Base-by-base conservation (phyloP, 345 rosid species). In the Citrus trifoliata region DNA sequence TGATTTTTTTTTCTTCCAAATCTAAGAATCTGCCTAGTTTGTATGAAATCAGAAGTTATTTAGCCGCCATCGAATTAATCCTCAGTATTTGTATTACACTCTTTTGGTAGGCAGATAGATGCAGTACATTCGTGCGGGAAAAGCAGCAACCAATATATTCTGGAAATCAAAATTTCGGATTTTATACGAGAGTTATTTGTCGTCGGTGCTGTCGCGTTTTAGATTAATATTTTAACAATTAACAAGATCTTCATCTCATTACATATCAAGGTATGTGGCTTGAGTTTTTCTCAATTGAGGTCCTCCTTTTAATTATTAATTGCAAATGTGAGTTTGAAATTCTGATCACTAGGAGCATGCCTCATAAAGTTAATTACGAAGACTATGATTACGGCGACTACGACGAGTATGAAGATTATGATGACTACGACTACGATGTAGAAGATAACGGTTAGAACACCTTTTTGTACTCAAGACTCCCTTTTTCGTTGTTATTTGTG, bases 331-430 rank as follows among this genome's bases (percentile, higher is more conserved):
- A 37, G 73, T 64, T 61, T 55, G 28, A 32, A 64, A 37, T 58
- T 27, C 2, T 27, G 19, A 27, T 73, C 21, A 25, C 35, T 76
- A 83, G 88, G 74, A 80, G 74, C 66, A 90, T 90, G 93, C 93
- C 93, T 79, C 90, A 88, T 38, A 90, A 88, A 82, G 84, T 87
- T 7, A 79, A 74, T 59, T 77, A 74, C 60, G 85, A 85, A 32
- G 71, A 48, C 60, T 79, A 80, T 65, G 82, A 79, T 61, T 81
- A 84, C 14, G 89, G 81, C 10, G 85, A 81, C 38, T 72, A 56
- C 8, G 66, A 70, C 58, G 87, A 83, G 60, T 82, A 84, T 55
- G 86, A 85, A 46, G 82, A 85, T 5, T 85, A 87, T 22, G 77
- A 82, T 24, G 83, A 77, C 61, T 75, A 82, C 62, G 89, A 82